phyloP scores from a whole-genome alignment of 306 rosid species.

The Vicia faba region DNA sequence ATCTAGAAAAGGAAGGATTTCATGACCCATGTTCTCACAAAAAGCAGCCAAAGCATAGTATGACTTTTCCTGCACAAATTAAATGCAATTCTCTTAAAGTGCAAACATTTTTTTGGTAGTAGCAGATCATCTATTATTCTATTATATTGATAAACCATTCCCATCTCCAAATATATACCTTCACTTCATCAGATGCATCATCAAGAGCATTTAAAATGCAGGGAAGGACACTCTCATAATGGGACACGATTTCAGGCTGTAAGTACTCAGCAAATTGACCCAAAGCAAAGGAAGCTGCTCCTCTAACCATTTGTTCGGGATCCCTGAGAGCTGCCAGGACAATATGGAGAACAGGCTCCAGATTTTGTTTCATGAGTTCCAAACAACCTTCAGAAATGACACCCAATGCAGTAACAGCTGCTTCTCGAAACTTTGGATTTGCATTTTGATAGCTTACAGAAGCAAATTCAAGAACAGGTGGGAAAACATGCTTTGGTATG shows the following conservation, averaged over 20 bases:
- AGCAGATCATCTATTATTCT: slow-evolving; percentile 28
- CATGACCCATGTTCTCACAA: slow-evolving; percentile 97
- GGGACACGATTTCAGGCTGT: slow-evolving; percentile 94
- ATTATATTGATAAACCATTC: slow-evolving; percentile 26
- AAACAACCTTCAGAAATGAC: slow-evolving; percentile 97
- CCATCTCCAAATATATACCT: slow-evolving; percentile 57
- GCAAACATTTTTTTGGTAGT: slow-evolving; percentile 18
- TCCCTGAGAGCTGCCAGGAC: slow-evolving; percentile 92
- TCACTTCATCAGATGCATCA: slow-evolving; percentile 92
- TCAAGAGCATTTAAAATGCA: slow-evolving; percentile 93
- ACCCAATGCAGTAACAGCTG: slow-evolving; percentile 93
- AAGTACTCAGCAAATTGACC: slow-evolving; percentile 98
- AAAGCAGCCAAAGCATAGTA: slow-evolving; percentile 99
- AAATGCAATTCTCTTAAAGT: slow-evolving; percentile 33
- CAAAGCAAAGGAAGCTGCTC: slow-evolving; percentile 97
- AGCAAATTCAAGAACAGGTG: slow-evolving; percentile 82
- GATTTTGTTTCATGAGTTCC: slow-evolving; percentile 77
- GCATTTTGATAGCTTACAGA: slow-evolving; percentile 83
- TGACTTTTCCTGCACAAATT: slow-evolving; percentile 81
- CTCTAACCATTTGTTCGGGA: slow-evolving; percentile 96
- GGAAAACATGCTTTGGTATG: slow-evolving; percentile 80
- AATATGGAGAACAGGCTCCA: slow-evolving; percentile 89
- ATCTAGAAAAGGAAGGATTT: slow-evolving; percentile 93
- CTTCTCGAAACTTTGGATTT: slow-evolving; percentile 95
- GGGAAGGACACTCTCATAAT: slow-evolving; percentile 95